Conservation (phyloP, 2,329 filamentous ascomycete species). For the Pseudohalonectria lignicola region DNA sequence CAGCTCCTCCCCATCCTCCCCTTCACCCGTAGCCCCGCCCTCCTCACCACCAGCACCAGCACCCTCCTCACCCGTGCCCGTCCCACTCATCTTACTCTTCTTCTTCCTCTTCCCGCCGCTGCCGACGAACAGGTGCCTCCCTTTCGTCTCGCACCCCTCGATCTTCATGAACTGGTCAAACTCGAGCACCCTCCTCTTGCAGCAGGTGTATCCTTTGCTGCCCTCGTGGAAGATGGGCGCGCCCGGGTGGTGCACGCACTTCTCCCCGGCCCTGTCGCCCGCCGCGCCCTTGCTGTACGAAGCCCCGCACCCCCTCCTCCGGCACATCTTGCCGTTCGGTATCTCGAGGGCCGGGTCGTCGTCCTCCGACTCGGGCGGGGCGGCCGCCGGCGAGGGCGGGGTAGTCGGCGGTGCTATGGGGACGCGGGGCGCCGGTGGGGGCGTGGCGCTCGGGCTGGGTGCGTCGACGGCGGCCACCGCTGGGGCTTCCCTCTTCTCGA, state of each 20-base stretch:
- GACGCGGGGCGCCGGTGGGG: not conserved
- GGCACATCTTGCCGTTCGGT: conserved; percentile 63
- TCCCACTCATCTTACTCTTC: too few relatives aligned
- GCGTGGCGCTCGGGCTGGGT: conserved; percentile 16
- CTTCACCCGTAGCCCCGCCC: conserved; percentile 1
- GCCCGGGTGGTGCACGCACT: conserved; percentile 82
- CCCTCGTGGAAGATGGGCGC: conserved; percentile 93
- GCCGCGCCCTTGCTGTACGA: conserved; percentile 49
- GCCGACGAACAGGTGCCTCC: conserved; percentile 74
- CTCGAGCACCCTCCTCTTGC: conserved; percentile 87
- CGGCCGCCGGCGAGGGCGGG: conserved; percentile 35
- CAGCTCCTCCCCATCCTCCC: conserved; percentile 74
- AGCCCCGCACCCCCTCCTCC: conserved; percentile 62
- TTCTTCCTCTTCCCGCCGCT: conserved; percentile 54
- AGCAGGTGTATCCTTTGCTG: conserved; percentile 95
- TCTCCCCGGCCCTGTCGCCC: conserved; percentile 53
- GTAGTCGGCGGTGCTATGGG: conserved; percentile 21
- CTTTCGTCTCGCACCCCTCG: conserved; percentile 76
- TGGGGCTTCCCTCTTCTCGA: conserved; percentile 44
- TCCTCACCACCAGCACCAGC: conserved; percentile 4
- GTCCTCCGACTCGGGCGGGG: conserved; percentile 68
- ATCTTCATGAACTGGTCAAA: conserved; percentile 99
- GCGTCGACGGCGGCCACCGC: conserved; percentile 28
- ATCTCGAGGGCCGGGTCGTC: conserved; percentile 71
- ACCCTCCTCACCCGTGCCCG: too few relatives aligned